Base-by-base conservation (phyloP, 2,329 filamentous ascomycete genomes). In the Rhexocercosporidium sp. region DNA sequence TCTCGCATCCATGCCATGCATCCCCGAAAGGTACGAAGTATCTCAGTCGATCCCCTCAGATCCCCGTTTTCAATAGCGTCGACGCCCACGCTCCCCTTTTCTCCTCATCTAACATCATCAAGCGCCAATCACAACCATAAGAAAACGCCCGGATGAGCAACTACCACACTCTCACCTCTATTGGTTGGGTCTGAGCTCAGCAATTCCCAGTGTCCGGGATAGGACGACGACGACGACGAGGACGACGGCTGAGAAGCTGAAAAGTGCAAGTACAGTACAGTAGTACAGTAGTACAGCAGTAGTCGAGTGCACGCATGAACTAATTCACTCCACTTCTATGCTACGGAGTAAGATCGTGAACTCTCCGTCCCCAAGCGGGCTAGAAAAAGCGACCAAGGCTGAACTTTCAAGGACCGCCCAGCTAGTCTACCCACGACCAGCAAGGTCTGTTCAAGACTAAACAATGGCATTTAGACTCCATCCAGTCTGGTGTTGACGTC, bases 51-150 rank as follows among this genome's bases (percentile, higher is more conserved):
- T 54, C 27, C n/a, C n/a, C n/a, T n/a, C n/a, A n/a, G n/a, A n/a
- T n/a, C n/a, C n/a, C 51, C 27, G 51, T n/a, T 54, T 54, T 54
- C 51, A 12, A 54, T 54, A 54, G 51, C 29, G 51, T 54, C 51
- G 29, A 31, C 27, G 27, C 51, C 29, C 25, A 7, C 16, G 12
- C 4, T 3, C 16, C 49, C 18, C 25, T 31, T 31, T 53, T n/a
- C 29, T 31, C 16, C 51, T 54, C 51, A n/a, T 29, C 49, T 31
- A 53, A 20, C 51, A 34, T 20, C 51, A 34, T 20, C 7, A 20
- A 20, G 27, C 9, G 2, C 51, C 51, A 54, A 54, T 54, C 51
- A 54, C 4, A 5, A 54, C 20, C 4, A 54, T 20, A n/a, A 12
- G 27, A 54, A 4, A 16, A 54, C n/a, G 51, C 27, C 51, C 9